Evolutionary conservation across 2,329 filamentous ascomycete genomes (phyloP).

Genomic region (Diplodia mutila): DNA sequence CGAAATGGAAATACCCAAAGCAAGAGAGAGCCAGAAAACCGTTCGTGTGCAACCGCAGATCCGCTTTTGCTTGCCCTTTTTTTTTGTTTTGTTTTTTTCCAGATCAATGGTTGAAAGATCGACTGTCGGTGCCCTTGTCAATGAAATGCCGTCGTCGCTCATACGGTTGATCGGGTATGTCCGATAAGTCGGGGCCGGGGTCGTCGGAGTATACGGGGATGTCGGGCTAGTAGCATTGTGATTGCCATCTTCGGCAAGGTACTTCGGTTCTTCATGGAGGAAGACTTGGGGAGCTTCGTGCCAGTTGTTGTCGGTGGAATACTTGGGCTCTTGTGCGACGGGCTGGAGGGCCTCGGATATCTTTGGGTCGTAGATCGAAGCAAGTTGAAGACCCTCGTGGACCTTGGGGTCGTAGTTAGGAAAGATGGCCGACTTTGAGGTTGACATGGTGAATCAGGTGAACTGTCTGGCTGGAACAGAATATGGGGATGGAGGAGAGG

Average conservation of each 20-base stretch:
- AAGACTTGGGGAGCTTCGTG: conserved; percentile 17
- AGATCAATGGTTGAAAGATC: neutral
- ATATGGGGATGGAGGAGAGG: neutral
- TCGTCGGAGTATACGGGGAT: conserved; percentile 1
- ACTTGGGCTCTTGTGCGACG: neutral
- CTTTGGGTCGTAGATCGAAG: conserved; percentile 2
- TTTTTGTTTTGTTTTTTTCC: neutral
- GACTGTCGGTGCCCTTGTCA: neutral
- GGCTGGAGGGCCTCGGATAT: conserved; percentile 14
- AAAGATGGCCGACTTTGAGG: neutral
- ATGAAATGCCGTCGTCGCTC: conserved; percentile 3
- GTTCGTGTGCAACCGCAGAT: conserved; percentile 18
- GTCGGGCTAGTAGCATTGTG: neutral
- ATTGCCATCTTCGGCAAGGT: neutral
- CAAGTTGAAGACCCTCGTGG: conserved; percentile 13
- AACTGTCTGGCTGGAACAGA: neutral
- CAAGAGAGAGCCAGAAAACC: conserved; percentile 14
- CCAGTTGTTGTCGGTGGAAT: conserved; percentile 15
- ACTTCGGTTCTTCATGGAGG: conserved; percentile 2
- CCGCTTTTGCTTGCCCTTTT: neutral
- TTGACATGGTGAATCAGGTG: conserved; percentile 5
- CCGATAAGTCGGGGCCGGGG: conserved; percentile 10
- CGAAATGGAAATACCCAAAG: neutral
- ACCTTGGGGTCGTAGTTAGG: neutral
- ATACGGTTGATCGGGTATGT: conserved; percentile 3